phyloP scores from a whole-genome alignment of 805 yeast species.

The Naumovozyma baii region DNA sequence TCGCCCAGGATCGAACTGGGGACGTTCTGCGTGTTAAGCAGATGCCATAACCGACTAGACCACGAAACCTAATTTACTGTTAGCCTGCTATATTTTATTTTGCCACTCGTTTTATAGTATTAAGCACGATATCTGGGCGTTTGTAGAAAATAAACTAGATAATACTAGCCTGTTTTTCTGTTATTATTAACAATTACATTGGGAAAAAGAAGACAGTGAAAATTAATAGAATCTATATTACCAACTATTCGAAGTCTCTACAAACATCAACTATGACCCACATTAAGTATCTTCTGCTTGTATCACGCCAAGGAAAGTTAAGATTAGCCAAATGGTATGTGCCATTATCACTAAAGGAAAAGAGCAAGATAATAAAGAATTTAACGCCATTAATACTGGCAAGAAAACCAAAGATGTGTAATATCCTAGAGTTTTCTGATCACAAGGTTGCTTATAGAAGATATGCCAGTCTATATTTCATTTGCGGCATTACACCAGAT shows the following conservation, averaged over 20 bases:
- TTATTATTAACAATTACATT: too few species aligned
- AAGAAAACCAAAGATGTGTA: constrained; percentile 91
- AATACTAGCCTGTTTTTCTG: too few species aligned
- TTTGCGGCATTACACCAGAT: constrained; percentile 53
- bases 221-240: too few species aligned
- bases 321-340: constrained; percentile 90
- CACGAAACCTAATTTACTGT: constrained; percentile 61
- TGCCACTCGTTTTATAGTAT: too few species aligned
- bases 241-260: too few species aligned
- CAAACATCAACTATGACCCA: constrained; percentile 19
- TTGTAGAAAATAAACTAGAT: too few species aligned
- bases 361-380: constrained; percentile 73
- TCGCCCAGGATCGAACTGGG: constrained; percentile 99
- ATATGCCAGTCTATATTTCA: constrained; percentile 86
- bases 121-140: too few species aligned
- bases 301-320: constrained; percentile 92
- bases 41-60: constrained; percentile 99
- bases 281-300: constrained; percentile 65
- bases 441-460: constrained; percentile 79
- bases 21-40: constrained; percentile 99
- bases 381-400: constrained; percentile 76
- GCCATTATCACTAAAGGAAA: constrained; percentile 75
- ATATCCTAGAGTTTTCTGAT: constrained; percentile 72
- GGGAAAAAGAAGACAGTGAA: too few species aligned
- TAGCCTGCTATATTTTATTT: too few species aligned